Evolutionary conservation across 176 grass and related monocot species (phyloP).

Genomic region (Oryza rufipogon): DNA sequence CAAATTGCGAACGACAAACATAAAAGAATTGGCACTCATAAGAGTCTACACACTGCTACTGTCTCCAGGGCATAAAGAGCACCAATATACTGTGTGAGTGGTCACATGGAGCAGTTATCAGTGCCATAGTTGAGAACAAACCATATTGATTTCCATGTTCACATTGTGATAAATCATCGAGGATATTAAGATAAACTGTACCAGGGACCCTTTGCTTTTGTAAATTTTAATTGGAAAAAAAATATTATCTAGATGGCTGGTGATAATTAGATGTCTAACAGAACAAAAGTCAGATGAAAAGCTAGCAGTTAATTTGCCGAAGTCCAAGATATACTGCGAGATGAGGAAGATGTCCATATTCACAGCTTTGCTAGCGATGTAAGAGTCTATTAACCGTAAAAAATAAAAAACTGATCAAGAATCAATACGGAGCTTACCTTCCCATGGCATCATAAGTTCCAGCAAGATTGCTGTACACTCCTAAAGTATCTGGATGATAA

Average conservation of each 20-base stretch:
- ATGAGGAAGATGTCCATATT: not conserved
- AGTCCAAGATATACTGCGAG: not conserved
- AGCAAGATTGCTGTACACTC: constrained; percentile 95
- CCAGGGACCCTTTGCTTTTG: not conserved
- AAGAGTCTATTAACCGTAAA: not conserved
- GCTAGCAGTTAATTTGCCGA: not conserved
- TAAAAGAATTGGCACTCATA: constrained; percentile 26
- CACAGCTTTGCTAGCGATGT: not conserved
- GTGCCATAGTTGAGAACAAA: constrained; percentile 7
- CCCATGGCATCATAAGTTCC: constrained; percentile 98
- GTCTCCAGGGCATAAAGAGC: constrained; percentile 16
- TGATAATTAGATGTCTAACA: constrained; percentile 12
- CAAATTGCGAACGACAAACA: not conserved
- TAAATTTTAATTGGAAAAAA: not conserved
- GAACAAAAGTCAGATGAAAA: not conserved
- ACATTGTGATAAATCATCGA: not conserved
- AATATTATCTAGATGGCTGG: not conserved
- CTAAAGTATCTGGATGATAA: constrained; percentile 87
- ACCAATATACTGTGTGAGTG: not conserved
- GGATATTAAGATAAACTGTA: not conserved
- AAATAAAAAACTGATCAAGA: not conserved
- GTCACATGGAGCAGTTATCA: constrained; percentile 6
- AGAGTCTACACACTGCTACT: constrained; percentile 32
- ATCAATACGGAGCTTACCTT: constrained; percentile 63
- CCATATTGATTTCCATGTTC: not conserved